phyloP scores from a whole-genome alignment of 495 filamentous ascomycete genomes.

The Penicillium ucsense region DNA sequence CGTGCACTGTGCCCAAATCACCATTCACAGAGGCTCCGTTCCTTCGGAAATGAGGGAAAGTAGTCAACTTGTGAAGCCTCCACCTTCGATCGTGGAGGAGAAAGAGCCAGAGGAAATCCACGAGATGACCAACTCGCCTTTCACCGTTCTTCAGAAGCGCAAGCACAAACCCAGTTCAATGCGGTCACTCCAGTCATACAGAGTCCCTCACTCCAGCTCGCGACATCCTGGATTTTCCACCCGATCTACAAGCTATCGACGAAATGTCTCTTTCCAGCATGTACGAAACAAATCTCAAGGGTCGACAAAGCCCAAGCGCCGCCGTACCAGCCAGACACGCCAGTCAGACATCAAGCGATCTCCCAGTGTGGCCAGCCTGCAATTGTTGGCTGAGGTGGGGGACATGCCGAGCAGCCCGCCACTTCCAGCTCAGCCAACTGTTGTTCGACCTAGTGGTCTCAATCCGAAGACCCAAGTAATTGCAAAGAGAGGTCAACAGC shows the following conservation, averaged over 20 bases:
- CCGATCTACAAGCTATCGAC: constrained; percentile 55
- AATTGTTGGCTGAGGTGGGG: constrained; percentile 12
- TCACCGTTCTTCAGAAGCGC: constrained; percentile 25
- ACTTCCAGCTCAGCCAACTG: constrained; percentile 31
- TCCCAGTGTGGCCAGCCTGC: constrained; percentile 21
- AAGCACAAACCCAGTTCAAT: constrained; percentile 28
- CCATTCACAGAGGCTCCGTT: constrained; percentile 46
- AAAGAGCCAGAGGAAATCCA: constrained; percentile 11
- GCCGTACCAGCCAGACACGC: constrained; percentile 7
- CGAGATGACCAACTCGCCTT: constrained; percentile 14
- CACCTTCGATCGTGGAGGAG: constrained; percentile 19
- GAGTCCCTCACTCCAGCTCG: constrained; percentile 41
- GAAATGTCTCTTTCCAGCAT: constrained; percentile 74
- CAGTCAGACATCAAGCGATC: constrained; percentile 13
- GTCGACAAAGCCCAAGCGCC: constrained; percentile 20
- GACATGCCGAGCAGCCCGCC: constrained; percentile 24
- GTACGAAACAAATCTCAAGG: constrained; percentile 36
- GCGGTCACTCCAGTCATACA: constrained; percentile 30
- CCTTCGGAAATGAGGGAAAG: background rate
- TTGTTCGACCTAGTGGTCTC: constrained; percentile 24
- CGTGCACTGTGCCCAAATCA: constrained; percentile 50
- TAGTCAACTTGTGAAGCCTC: constrained; percentile 9
- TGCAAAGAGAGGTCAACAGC: constrained; percentile 31
- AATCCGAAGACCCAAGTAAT: constrained; percentile 19
- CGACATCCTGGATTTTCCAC: constrained; percentile 45